Conservation (phyloP, 2,329 filamentous ascomycete species). For the Parastagonospora avenae region DNA sequence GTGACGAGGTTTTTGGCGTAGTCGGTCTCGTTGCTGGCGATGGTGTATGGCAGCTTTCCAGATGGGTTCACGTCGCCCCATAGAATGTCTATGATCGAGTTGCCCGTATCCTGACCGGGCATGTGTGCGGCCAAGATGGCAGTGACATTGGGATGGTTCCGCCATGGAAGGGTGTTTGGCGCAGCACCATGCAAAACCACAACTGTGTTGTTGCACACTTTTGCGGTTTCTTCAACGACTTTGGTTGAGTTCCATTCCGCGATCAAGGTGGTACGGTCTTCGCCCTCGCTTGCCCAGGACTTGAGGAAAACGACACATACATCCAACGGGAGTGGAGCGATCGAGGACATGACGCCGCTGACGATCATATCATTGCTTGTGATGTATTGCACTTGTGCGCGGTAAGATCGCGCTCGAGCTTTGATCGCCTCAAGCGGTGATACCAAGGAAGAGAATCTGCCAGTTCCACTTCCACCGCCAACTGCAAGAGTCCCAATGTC, state of each 20-base stretch:
- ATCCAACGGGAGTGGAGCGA: slow-evolving; percentile 45
- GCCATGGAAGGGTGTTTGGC: slow-evolving; percentile 48
- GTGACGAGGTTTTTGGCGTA: slow-evolving; percentile 56
- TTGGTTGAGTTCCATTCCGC: slow-evolving; percentile 49
- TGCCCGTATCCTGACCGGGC: slow-evolving; percentile 48
- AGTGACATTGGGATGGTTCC: slow-evolving; percentile 47
- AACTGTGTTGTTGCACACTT: slow-evolving; percentile 55
- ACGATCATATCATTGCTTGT: slow-evolving; percentile 47
- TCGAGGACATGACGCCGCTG: slow-evolving; percentile 22
- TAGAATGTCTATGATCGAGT: slow-evolving; percentile 54
- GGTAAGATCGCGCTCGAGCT: slow-evolving; percentile 23
- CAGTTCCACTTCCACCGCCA: slow-evolving; percentile 51
- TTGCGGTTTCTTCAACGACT: slow-evolving; percentile 51
- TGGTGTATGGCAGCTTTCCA: slow-evolving; percentile 83
- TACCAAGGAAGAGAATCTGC: slow-evolving; percentile 46
- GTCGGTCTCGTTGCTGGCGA: slow-evolving; percentile 72
- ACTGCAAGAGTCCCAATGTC: slow-evolving; percentile 52
- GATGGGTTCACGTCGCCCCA: slow-evolving; percentile 78
- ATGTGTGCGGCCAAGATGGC: slow-evolving; percentile 49
- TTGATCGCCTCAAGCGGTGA: slow-evolving; percentile 51
- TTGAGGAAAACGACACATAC: slow-evolving; percentile 64
- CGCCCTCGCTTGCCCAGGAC: slow-evolving; percentile 54
- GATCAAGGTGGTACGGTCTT: slow-evolving; percentile 47
- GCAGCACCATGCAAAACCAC: slow-evolving; percentile 53
- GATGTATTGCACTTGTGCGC: slow-evolving; percentile 54